Evolutionary conservation across 139 green algal genomes (phyloP).

Genomic region (Eudorina sp.): DNA sequence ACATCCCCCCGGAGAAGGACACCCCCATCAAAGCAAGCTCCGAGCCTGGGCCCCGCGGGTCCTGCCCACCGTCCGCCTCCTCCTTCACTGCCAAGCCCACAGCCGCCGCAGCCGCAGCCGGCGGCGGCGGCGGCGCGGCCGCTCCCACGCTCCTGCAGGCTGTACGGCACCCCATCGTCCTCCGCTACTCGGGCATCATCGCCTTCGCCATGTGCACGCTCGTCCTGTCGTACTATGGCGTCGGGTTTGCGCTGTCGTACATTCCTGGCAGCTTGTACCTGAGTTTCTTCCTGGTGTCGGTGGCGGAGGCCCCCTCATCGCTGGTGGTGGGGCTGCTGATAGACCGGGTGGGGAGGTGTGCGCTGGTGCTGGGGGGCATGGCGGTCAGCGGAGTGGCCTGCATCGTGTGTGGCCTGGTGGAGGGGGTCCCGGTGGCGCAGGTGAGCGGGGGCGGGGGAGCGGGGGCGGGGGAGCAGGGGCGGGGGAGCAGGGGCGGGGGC

Average conservation of each 20-base stretch:
- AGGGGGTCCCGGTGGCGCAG: neutral
- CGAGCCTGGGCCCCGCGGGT: no score
- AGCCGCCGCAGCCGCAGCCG: neutral
- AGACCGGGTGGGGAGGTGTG: neutral
- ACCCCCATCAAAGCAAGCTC: no score
- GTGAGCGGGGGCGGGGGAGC: no score
- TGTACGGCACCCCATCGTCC: neutral
- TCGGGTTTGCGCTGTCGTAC: conserved; percentile 42
- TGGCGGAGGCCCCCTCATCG: conserved; percentile 16
- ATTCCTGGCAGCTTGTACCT: conserved; percentile 19
- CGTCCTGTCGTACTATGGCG: conserved; percentile 35
- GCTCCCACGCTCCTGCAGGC: neutral
- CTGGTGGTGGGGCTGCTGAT: conserved; percentile 22
- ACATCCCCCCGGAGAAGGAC: no score
- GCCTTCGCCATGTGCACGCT: conserved; percentile 17
- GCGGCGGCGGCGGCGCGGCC: no score
- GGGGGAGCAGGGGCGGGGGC: neutral
- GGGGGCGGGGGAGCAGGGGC: no score
- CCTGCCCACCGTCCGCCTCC: no score
- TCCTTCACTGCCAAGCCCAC: no score
- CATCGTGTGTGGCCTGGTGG: conserved; percentile 19
- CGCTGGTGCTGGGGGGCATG: conserved; percentile 34
- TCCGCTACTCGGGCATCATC: neutral
- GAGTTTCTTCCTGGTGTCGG: neutral
- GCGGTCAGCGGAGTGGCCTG: conserved; percentile 4